A percentile compares a stretch with the other conserved stretches of the same genome.
Evolutionary conservation across 768 basidiomycete species (phyloP).

Genomic region (Mycena maculata): DNA sequence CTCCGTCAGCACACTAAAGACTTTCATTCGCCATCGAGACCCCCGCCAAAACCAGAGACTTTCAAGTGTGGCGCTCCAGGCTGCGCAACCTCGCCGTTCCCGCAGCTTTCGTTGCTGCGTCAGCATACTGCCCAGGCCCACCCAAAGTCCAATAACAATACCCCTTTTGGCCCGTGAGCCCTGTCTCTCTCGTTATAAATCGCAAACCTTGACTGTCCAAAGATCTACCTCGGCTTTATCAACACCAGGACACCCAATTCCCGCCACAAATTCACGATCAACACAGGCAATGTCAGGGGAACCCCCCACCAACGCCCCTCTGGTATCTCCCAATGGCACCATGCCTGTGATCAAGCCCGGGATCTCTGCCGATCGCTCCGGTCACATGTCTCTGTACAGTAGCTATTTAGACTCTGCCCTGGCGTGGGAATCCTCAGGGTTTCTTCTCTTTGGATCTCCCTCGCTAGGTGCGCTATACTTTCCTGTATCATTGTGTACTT

Average conservation of each 20-base stretch:
- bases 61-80: constrained; percentile 1
- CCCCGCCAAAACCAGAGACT: not conserved
- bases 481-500: too few relatives aligned
- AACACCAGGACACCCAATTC: constrained; percentile 2
- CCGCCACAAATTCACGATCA: not conserved
- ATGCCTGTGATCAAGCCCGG: too few relatives aligned
- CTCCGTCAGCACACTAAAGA: constrained; percentile 16
- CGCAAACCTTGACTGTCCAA: constrained; percentile 8
- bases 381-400: too few relatives aligned
- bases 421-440: too few relatives aligned
- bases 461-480: too few relatives aligned
- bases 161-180: not conserved
- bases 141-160: constrained; percentile 5
- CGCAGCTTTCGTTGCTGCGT: constrained; percentile 4
- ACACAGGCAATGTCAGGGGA: not conserved
- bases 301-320: too few relatives aligned
- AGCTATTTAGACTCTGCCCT: too few relatives aligned
- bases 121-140: constrained; percentile 8
- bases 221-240: constrained; percentile 8
- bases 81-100: not conserved
- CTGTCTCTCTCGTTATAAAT: constrained; percentile 2
- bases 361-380: too few relatives aligned
- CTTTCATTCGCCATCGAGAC: constrained; percentile 8
- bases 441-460: too few relatives aligned
- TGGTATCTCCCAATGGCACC: too few relatives aligned